Conservation (phyloP, 2,329 filamentous ascomycete species). For the Microdochium nivale region DNA sequence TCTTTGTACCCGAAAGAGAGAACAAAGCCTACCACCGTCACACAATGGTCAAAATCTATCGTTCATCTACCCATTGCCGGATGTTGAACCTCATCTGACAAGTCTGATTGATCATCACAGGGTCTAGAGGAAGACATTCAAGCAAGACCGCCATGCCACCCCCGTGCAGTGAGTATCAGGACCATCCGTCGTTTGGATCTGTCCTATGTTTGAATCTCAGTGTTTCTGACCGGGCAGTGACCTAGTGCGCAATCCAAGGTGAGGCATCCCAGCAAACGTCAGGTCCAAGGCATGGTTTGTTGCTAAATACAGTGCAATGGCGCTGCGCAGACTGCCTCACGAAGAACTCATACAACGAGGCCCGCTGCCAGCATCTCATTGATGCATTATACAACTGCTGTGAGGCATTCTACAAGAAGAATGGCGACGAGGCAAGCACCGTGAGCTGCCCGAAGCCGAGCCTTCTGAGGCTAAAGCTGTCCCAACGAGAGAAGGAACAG, state of each 20-base stretch:
- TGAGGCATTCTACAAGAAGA: constrained; percentile 72
- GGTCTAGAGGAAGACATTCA: constrained; percentile 61
- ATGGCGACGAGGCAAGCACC: constrained; percentile 68
- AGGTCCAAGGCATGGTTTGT: neutral
- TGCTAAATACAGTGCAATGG: neutral
- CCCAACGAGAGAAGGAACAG: constrained; percentile 44
- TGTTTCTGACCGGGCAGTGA: constrained; percentile 7
- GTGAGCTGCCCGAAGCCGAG: constrained; percentile 79
- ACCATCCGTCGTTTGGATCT: neutral
- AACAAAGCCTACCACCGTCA: too few relatives aligned
- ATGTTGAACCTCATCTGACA: too few relatives aligned
- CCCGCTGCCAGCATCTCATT: constrained; percentile 68
- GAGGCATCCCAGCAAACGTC: constrained; percentile 8
- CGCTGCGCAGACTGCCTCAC: constrained; percentile 62
- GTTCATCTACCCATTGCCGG: too few relatives aligned
- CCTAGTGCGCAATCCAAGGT: constrained; percentile 86
- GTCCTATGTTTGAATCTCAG: constrained; percentile 1
- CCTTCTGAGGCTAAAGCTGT: constrained; percentile 75
- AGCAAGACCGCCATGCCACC: constrained; percentile 73
- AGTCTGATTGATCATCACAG: constrained; percentile 14
- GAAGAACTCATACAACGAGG: constrained; percentile 78
- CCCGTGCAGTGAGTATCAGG: constrained; percentile 58
- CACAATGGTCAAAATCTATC: too few relatives aligned
- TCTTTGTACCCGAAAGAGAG: too few relatives aligned
- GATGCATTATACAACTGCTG: constrained; percentile 92